Base-by-base conservation (phyloP, 768 basidiomycete species). In the Nevesoporus exiguus region DNA sequence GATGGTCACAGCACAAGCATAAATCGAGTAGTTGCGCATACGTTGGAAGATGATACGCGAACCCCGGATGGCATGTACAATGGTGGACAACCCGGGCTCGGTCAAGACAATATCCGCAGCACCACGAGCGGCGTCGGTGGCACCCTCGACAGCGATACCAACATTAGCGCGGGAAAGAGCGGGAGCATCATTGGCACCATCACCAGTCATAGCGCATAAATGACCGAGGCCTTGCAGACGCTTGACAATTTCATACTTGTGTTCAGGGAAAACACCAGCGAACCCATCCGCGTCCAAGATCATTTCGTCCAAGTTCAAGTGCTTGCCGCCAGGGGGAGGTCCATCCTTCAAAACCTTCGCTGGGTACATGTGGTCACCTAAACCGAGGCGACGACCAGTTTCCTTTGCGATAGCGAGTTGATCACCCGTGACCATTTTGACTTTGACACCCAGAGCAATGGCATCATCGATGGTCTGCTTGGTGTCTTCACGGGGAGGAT, bases 341-440 rank as follows among this genome's bases (percentile, higher is more conserved):
- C 96, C 96, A 42, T 97, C 92, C 82, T 97, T 96, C 70, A 98
- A 83, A n/a, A 98, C 96, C 81, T 93, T 97, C 52, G 95, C 90
- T 40, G 96, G 87, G 79, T 97, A 98, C 96, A 98, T 98, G 80
- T 98, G 95, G 74, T 98, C 96, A 69, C 96, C 96, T 56, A 98
- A 80, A 63, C 96, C 95, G 46, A 98, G 90, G 77, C 96, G 91
- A 72, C 96, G 90, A 56, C 96, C 96, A 57, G 96, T 98, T 74
- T 98, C 96, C 83, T 98, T 98, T 34, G 96, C 96, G 64, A 98
- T 98, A 61, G 96, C 96, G 69, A 98, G 92, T 78, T 98, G 96
- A 72, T 98, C 96, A 80, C 96, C 96, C n/a, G 96, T 98, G 57
- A 98, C 96, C 96, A 98, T 98, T 88, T 98, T 98, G 72, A 98